Base-by-base conservation (phyloP, 2,329 filamentous ascomycete species). In the Orbilia javanica region DNA sequence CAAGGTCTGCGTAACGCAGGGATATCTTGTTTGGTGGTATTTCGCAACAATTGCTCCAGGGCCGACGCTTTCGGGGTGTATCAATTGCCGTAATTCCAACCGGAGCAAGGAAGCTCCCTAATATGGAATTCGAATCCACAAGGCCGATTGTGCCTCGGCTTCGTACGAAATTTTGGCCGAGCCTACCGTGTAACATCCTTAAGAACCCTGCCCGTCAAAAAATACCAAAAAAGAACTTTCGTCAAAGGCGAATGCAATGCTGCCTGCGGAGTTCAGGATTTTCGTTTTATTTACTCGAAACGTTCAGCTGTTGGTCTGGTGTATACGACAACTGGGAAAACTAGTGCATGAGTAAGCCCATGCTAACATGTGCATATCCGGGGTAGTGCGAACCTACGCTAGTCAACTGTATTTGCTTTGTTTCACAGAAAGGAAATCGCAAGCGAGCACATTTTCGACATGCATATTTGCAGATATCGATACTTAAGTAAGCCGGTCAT, bases 31-130 rank as follows among this genome's bases (percentile, higher is more conserved):
- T 60, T 34, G 55, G 31, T 8, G 10, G 5, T 20, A 27, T 42
- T n/a, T 13, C 42, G 7, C 20, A 42, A 60, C 42, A n/a, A 34
- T 42, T 60, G 34, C 34, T 42, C 65, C 52, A 34, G 18, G 18
- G 63, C 52, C 63, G 53, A 76, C 55, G 72, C 57, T 48, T 70
- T 76, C 65, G 57, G 65, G 50, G n/a, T 66, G 55, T 31, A 68
- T 36, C 44, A 13, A 48, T 55, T 53, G 36, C 55, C 65, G 65
- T 31, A 66, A 46, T 67, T 44, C 29, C 50, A 77, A 62, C 73
- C 73, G 66, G 67, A 46, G 39, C 52, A 77, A 46, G 66, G 73
- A 66, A 71, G 36, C 60, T 76, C 42, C n/a, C 50, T 22, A 71
- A 52, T 60, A 20, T n/a, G n/a, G 55, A 36, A 71, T 62, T 53